phyloP scores from a whole-genome alignment of 495 filamentous ascomycete genomes.

The Lasiosphaeria miniovina region DNA sequence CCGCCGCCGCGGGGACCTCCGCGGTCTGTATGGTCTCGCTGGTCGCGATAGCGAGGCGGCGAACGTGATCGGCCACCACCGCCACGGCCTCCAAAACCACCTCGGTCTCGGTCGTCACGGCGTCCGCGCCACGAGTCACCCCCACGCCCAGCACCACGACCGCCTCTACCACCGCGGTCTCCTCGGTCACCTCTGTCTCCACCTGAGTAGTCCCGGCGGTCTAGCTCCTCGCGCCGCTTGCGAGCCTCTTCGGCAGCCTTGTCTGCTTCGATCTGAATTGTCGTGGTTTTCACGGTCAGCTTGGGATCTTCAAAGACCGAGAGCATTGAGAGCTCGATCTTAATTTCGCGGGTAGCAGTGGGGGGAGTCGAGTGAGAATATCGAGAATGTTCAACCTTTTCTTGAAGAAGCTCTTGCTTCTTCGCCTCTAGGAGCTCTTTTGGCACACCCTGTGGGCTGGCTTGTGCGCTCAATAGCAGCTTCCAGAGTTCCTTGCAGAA shows the following conservation, averaged over 20 bases:
- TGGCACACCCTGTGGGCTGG: slow-evolving; percentile 83
- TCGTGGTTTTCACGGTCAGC: slow-evolving; percentile 2
- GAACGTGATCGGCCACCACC: slow-evolving; percentile 56
- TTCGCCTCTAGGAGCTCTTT: slow-evolving; percentile 94
- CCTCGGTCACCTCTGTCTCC: slow-evolving; percentile 51
- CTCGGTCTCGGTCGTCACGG: slow-evolving; percentile 49
- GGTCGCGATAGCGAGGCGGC: slow-evolving; percentile 50
- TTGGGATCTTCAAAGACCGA: too few species aligned
- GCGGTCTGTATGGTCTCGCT: slow-evolving; percentile 22
- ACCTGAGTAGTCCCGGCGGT: slow-evolving; percentile 58
- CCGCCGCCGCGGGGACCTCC: slow-evolving; percentile 22
- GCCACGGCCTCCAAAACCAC: slow-evolving; percentile 41
- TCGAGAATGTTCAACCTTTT: slow-evolving; percentile 62
- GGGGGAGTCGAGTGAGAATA: background rate
- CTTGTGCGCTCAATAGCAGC: slow-evolving; percentile 83
- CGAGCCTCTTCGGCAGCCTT: slow-evolving; percentile 74
- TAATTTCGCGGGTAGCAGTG: background rate
- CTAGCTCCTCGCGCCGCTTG: slow-evolving; percentile 56
- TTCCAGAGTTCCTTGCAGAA: slow-evolving; percentile 97
- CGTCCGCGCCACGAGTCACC: slow-evolving; percentile 36
- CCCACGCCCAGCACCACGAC: slow-evolving; percentile 48
- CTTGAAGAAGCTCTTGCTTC: slow-evolving; percentile 88
- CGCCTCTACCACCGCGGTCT: slow-evolving; percentile 31
- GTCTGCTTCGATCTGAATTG: slow-evolving; percentile 70
- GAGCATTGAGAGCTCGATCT: background rate